Base-by-base conservation (phyloP, 2,329 filamentous ascomycete species). In the Botrytis tulipae region DNA sequence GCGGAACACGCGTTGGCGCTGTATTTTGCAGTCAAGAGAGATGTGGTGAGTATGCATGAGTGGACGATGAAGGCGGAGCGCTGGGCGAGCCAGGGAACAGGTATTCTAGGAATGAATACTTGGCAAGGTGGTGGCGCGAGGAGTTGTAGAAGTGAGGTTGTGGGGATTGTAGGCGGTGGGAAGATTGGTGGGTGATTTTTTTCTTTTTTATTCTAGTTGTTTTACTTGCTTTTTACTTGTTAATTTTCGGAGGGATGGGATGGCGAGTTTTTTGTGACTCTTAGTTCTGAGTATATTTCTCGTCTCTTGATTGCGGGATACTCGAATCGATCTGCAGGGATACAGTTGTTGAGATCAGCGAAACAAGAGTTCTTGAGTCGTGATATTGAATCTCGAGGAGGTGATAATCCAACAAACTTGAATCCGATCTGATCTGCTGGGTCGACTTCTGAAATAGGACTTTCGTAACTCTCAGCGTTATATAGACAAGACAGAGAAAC, bases 21-120 rank as follows among this genome's bases (percentile, higher is more conserved):
- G 8, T 69, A 69, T 69, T 69, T 69, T 69, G 66, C 66, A 1
- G 66, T 69, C 5, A 57, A 59, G 35, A 59, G 46, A 4, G 66
- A 69, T 69, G 40, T 69, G 18, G 66, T 69, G 1, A 29, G 16
- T 37, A 32, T 69, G 66, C 66, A 68, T 69, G 66, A 69, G 29
- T 69, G 66, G 66, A 59, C 48, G 10, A 59, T 69, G 66, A 59
- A 10, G 18, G 66, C 48, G 7, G 9, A 20, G n/a, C 25, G 44
- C 10, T 69, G 66, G 66, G 48, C 5, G 12, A 54, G 37, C 1
- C 5, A 32, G 35, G 66, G 65, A 7, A 59, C 66, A 16, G 66
- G 66, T 0, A 69, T 42, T 29, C 1, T 29, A 18, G 66, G 22
- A 1, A 59, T 69, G 66, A 69, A 69, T 54, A 65, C n/a, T 16